Base-by-base conservation (phyloP, 164 flowering plant species). In the Nelumbo lutea region DNA sequence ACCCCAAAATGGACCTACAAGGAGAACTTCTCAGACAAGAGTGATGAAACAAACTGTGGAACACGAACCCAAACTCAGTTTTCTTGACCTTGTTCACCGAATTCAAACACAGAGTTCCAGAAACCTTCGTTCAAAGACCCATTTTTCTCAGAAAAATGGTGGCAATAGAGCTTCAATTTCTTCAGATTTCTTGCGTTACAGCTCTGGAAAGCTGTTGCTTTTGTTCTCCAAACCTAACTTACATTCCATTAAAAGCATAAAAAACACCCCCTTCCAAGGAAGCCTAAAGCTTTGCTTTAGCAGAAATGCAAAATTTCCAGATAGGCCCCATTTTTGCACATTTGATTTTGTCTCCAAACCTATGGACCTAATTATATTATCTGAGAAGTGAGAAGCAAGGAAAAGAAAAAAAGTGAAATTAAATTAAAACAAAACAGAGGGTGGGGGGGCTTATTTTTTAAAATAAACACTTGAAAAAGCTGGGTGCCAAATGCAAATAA, bases 221-320 rank as follows among this genome's bases (percentile, higher is more conserved):
- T 14, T 10, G 14, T 53, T 53, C 57, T 15, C 15, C 3, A 53
- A 53, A 53, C n/a, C 57, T 13, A 53, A 14, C 14, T 53, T 11
- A 38, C 65, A 52, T 64, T 55, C 51, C 61, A 14, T 43, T 15
- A 56, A 57, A 66, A 66, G 61, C 5, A 65, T 43, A 14, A 53
- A 66, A 41, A 47, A 46, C 1, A 44, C 42, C 55, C 10, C 50
- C 42, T 64, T 64, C 13, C 44, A 48, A 48, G 52, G 7, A 48
- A 44, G n/a, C 48, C 44, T 27, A 27, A 27, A 11, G 43, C 4
- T 50, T 64, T 50, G 44, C 45, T 64, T 41, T 57, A 64, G n/a
- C 50, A 58, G 47, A 56, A 51, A 45, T 64, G 27, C 9, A 52
- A 53, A 67, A 70, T 64, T 59, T 45, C 67, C 51, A 64, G 15